A percentile compares a stretch with the other conserved stretches of the same genome.
These are phyloP conservation scores for Tolypocladium sp. DNA, from an alignment of 2,329 filamentous ascomycete genomes.

Conservation along the genomic window DNA sequence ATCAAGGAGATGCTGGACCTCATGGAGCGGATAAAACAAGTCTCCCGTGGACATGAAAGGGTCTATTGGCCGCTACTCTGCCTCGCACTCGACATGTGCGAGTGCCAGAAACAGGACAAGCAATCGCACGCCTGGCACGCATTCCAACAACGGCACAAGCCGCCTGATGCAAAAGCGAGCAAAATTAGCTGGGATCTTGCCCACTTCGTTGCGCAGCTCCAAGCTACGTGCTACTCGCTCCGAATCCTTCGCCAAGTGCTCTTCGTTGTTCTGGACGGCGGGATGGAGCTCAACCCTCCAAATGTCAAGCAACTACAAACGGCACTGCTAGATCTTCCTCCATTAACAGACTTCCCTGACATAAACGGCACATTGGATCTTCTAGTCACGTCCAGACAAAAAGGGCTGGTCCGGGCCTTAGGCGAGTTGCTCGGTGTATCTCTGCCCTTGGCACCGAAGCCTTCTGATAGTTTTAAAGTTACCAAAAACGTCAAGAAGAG, in stretches of 20 bases:
- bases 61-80: conserved; percentile 16
- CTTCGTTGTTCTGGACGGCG: conserved; percentile 4
- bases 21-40: conserved; percentile 7
- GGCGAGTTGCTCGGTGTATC: conserved; percentile 10
- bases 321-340: conserved; percentile 15
- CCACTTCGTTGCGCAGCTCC: conserved; percentile 52
- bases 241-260: conserved; percentile 35
- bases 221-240: conserved; percentile 53
- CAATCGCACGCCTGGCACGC: conserved; percentile 12
- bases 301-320: conserved; percentile 7
- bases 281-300: not conserved
- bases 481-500: not conserved
- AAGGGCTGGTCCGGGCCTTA: conserved; percentile 5
- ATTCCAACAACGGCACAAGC: conserved; percentile 8
- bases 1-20: conserved; percentile 11
- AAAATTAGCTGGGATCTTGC: conserved; percentile 43
- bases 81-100: conserved; percentile 17
- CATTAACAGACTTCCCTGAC: conserved; percentile 14
- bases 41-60: not conserved
- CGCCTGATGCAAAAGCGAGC: not conserved
- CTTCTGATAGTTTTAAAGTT: not conserved
- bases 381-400: conserved; percentile 7
- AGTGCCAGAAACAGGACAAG: conserved; percentile 18
- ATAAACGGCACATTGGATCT: conserved; percentile 8
- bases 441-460: not conserved